phyloP scores from a whole-genome alignment of 2,329 filamentous ascomycete genomes.

The Ascochyta rabiei region DNA sequence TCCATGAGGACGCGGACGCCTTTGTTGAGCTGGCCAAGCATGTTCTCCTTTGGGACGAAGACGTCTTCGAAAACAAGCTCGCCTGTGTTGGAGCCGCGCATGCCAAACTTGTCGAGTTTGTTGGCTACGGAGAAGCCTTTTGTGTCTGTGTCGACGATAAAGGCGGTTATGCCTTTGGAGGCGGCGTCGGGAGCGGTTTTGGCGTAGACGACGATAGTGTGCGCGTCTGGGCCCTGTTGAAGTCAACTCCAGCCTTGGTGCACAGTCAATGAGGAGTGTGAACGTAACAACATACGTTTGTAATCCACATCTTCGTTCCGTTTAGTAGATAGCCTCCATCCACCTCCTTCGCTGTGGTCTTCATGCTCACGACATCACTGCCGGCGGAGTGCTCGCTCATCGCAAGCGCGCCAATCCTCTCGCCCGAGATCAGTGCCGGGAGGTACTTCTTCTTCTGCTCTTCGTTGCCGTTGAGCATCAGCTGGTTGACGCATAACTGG shows the following conservation, averaged over 20 bases:
- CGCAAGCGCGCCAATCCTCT: conserved; percentile 82
- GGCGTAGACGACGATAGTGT: conserved; percentile 92
- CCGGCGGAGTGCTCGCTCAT: conserved; percentile 95
- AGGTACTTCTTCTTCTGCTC: conserved; percentile 83
- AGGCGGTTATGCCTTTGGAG: conserved; percentile 93
- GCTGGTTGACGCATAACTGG: conserved; percentile 94
- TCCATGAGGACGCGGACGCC: conserved; percentile 95
- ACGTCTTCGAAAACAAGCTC: conserved; percentile 90
- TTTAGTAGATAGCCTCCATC: conserved; percentile 87
- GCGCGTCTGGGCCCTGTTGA: conserved; percentile 78
- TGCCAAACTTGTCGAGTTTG: conserved; percentile 97
- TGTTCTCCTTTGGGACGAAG: conserved; percentile 82
- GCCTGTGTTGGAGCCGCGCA: conserved; percentile 95
- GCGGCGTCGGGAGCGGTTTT: conserved; percentile 83
- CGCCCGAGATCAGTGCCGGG: conserved; percentile 79
- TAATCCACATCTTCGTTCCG: conserved; percentile 99
- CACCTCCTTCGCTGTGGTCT: conserved; percentile 77
- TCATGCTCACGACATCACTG: conserved; percentile 95
- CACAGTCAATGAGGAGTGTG: too few species aligned
- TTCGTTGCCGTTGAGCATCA: conserved; percentile 82
- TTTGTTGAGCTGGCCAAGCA: conserved; percentile 79
- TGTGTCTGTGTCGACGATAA: conserved; percentile 75
- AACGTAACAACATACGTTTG: conserved; percentile 72
- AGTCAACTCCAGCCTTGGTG: not conserved
- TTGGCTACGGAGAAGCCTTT: conserved; percentile 83